Base-by-base conservation (phyloP, 2,329 filamentous ascomycete species). In the Aspergillus sp. region DNA sequence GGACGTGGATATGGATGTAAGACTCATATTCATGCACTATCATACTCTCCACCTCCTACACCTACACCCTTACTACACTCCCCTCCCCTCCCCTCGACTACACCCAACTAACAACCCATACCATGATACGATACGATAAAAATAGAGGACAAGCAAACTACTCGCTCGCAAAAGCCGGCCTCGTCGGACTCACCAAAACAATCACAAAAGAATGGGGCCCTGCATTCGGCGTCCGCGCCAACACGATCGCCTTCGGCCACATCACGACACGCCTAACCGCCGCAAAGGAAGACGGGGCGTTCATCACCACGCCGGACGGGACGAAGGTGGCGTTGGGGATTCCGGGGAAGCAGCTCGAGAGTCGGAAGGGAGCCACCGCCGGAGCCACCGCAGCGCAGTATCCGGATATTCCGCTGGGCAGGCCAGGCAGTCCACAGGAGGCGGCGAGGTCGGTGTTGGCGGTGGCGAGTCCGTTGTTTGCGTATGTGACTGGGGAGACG, bases 171-270 rank as follows among this genome's bases (percentile, higher is more conserved):
- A 96, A 96, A 80, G 90, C 92, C 3, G 92, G 91, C 50, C 86
- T 96, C 14, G 85, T 85, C 11, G 92, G 92, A 6, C 83, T 96
- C 59, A 93, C 90, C 39, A 96, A 95, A 80, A 92, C 91, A 1
- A 91, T 96, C 71, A 91, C 92, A 3, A 96, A 96, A 79, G 88
- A 96, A 80, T 96, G 92, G 92, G 92, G 92, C 1, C 91, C 90
- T 0, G 76, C 82, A 42, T 96, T 93, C 68, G 92, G 91, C 54
- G 92, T 96, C 6, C 82, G 92, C 59, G 85, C 88, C 46, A 96
- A 96, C 76, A 92, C 91, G 14, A 82, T 96, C 54, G 91, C 91
- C 4, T 96, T 96, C 68, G 92, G 92, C 0, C 85, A 89, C 72
- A 94, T 96, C 65, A 79, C 86, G 67, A 96, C 92, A 0, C 81